Percentiles rank a stretch among this genome's conserved stretches.
These are phyloP conservation scores for Schoenoplectus triqueter DNA, from an alignment of 202 grass and related monocot genomes.

Conservation along the genomic window DNA sequence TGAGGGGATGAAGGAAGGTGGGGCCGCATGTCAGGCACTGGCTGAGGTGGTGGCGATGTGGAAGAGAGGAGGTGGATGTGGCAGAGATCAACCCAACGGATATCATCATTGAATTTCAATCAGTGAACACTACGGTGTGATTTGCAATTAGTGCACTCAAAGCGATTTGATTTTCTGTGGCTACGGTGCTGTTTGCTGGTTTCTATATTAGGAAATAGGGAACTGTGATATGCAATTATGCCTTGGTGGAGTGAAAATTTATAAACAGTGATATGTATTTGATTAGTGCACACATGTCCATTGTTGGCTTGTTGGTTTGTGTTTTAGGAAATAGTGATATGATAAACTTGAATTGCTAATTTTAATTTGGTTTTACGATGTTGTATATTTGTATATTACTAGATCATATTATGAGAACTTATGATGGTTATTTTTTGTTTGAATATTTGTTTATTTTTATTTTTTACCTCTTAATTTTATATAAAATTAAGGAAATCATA, in stretches of 20 bases:
- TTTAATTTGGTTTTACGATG: background rate
- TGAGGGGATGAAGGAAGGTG: conserved; percentile 35
- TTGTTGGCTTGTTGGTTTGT: too few relatives aligned
- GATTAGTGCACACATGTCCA: too few relatives aligned
- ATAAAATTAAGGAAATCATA: too few relatives aligned
- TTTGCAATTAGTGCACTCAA: background rate
- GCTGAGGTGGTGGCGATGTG: conserved; percentile 36
- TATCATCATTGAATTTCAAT: background rate
- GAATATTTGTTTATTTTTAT: too few relatives aligned
- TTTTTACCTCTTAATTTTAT: too few relatives aligned
- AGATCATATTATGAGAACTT: too few relatives aligned
- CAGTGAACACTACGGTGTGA: conserved; percentile 6
- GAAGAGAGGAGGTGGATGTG: conserved; percentile 30
- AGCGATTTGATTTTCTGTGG: background rate
- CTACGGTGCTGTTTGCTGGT: background rate
- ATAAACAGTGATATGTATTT: background rate
- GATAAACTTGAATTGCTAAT: background rate
- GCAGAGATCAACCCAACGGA: background rate
- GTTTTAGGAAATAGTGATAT: too few relatives aligned
- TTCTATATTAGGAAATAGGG: background rate
- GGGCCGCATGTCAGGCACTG: conserved; percentile 39
- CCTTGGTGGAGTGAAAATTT: background rate
- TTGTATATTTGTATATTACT: background rate
- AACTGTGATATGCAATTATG: background rate
- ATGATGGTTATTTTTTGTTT: too few relatives aligned